phyloP scores from a whole-genome alignment of 495 filamentous ascomycete species.

The Pseudotulostoma volvatum region DNA sequence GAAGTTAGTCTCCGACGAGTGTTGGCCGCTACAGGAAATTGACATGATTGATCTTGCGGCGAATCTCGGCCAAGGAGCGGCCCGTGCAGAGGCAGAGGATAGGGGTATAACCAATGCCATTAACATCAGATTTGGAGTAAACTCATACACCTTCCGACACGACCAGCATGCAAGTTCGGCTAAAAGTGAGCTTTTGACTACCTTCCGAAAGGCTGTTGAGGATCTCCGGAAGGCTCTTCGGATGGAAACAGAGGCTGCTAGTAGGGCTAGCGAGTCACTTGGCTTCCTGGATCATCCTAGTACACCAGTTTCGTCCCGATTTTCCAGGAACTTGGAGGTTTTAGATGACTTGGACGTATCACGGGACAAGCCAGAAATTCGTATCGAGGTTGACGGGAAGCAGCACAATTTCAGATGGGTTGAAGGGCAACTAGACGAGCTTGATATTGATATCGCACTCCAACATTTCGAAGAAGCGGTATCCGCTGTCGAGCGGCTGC shows the following conservation, averaged over 20 bases:
- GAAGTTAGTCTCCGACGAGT: constrained; percentile 81
- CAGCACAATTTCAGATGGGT: constrained; percentile 93
- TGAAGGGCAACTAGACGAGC: constrained; percentile 83
- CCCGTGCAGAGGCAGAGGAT: constrained; percentile 38
- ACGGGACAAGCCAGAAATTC: constrained; percentile 50
- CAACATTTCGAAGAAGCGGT: constrained; percentile 82
- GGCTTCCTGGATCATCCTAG: constrained; percentile 49
- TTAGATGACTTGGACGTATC: constrained; percentile 43
- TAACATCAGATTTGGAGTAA: constrained; percentile 74
- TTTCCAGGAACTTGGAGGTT: constrained; percentile 57
- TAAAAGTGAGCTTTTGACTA: constrained; percentile 64
- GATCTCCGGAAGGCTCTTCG: constrained; percentile 70
- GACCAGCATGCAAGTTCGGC: constrained; percentile 57
- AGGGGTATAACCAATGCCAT: constrained; percentile 70
- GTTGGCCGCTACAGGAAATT: constrained; percentile 87
- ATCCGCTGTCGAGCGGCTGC: constrained; percentile 61
- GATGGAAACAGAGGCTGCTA: constrained; percentile 67
- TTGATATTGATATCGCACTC: constrained; percentile 89
- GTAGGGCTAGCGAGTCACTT: constrained; percentile 60
- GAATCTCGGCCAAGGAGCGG: constrained; percentile 39
- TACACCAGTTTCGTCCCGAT: constrained; percentile 43
- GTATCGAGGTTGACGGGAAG: constrained; percentile 91
- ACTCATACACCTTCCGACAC: constrained; percentile 84
- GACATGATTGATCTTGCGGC: constrained; percentile 75
- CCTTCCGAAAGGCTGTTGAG: constrained; percentile 81